Evolutionary conservation across 1,139 yeast genomes (phyloP).

Genomic region (Yamadazyma triangularis): DNA sequence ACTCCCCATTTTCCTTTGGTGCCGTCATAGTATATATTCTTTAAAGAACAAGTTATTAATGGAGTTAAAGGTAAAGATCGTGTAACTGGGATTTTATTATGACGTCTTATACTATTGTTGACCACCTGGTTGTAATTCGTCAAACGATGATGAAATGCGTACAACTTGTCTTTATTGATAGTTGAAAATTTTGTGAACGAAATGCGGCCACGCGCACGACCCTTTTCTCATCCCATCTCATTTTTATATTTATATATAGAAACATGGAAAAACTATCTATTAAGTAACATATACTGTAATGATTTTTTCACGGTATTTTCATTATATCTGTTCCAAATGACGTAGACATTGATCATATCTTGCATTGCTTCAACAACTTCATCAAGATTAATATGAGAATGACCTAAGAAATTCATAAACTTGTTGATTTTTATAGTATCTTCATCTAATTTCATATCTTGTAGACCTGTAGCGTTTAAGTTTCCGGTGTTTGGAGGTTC

Average conservation of each 20-base stretch:
- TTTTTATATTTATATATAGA: too few relatives aligned
- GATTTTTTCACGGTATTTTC: conserved; percentile 48
- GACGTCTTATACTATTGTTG: too few relatives aligned
- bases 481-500: conserved; percentile 3
- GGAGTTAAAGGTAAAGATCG: too few relatives aligned
- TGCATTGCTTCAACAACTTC: conserved; percentile 79
- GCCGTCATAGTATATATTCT: too few relatives aligned
- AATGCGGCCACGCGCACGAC: conserved; percentile 1
- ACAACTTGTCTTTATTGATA: too few relatives aligned
- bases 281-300: conserved; percentile 37
- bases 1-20: too few relatives aligned
- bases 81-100: too few relatives aligned
- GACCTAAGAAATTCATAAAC: conserved; percentile 65
- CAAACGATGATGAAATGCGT: too few relatives aligned
- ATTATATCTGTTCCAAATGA: conserved; percentile 79
- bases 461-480: conserved; percentile 18
- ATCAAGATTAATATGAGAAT: conserved; percentile 70
- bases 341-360: conserved; percentile 73
- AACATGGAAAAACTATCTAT: conserved; percentile 17
- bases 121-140: too few relatives aligned
- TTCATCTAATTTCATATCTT: conserved; percentile 30
- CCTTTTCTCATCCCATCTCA: too few relatives aligned
- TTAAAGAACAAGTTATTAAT: too few relatives aligned
- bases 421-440: conserved; percentile 43
- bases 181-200: too few relatives aligned